Percentiles rank a stretch among this genome's conserved stretches.
These are phyloP conservation scores for Kernera saxatilis DNA, from an alignment of 345 rosid genomes.

Conservation along the genomic window DNA sequence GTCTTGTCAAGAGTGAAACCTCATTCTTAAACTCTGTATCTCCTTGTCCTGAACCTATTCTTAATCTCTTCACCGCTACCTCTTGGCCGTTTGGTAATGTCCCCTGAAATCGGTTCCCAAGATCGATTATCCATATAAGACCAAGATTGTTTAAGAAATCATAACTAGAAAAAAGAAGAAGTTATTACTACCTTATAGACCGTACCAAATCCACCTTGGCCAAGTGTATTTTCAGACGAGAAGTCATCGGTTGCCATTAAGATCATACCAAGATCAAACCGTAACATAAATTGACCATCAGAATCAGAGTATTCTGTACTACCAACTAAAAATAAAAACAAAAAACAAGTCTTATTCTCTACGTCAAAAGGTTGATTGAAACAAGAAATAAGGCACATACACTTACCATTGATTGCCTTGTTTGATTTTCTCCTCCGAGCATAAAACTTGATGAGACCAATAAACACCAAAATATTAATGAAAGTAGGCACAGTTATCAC, in stretches of 20 bases:
- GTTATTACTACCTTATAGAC: conserved; percentile 36
- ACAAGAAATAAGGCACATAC: neutral
- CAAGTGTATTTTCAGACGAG: conserved; percentile 27
- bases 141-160: neutral
- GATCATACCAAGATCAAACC: conserved; percentile 1
- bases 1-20: conserved; percentile 40
- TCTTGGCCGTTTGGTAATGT: conserved; percentile 26
- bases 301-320: neutral
- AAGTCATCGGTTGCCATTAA: conserved; percentile 18
- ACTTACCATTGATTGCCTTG: neutral
- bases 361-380: neutral
- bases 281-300: conserved; percentile 1
- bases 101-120: conserved; percentile 27
- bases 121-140: neutral
- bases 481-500: neutral
- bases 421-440: neutral
- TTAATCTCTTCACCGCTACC: conserved; percentile 42
- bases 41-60: conserved; percentile 38
- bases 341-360: neutral
- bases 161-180: neutral
- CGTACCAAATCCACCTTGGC: conserved; percentile 39
- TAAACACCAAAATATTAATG: neutral
- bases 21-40: conserved; percentile 41
- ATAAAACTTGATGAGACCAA: neutral
- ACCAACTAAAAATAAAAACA: neutral